Percentiles rank a stretch among this genome's conserved stretches.
These are phyloP conservation scores for Colletotrichum tropicicola DNA, from an alignment of 2,329 filamentous ascomycete genomes.

Conservation along the genomic window DNA sequence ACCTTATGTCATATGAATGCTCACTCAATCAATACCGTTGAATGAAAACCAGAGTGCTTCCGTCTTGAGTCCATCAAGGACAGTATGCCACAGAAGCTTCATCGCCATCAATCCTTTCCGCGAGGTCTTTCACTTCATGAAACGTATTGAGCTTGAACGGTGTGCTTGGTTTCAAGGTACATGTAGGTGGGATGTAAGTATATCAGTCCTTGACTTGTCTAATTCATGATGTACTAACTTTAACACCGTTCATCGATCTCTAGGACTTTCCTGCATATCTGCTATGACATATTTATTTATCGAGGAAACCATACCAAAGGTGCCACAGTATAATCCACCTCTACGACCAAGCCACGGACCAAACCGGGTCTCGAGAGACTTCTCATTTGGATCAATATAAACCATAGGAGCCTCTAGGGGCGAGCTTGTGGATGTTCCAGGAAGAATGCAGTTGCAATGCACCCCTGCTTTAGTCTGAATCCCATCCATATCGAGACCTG, in stretches of 20 bases:
- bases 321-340: not conserved
- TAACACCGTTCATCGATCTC: too few relatives aligned
- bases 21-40: too few relatives aligned
- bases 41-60: too few relatives aligned
- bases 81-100: too few relatives aligned
- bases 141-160: too few relatives aligned
- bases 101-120: too few relatives aligned
- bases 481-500: not conserved
- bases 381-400: not conserved
- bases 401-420: not conserved
- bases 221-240: too few relatives aligned
- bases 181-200: too few relatives aligned
- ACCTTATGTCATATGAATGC: too few relatives aligned
- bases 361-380: not conserved
- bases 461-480: not conserved
- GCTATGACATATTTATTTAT: not conserved
- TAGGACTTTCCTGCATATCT: not conserved
- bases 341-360: not conserved
- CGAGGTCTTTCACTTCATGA: too few relatives aligned
- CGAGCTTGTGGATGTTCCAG: not conserved
- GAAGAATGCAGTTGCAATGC: not conserved
- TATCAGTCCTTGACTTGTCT: not conserved
- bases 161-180: too few relatives aligned
- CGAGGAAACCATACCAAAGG: not conserved
- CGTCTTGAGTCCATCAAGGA: too few relatives aligned